phyloP scores from a whole-genome alignment of 2,329 filamentous ascomycete species.

The Monosporascus ibericus region DNA sequence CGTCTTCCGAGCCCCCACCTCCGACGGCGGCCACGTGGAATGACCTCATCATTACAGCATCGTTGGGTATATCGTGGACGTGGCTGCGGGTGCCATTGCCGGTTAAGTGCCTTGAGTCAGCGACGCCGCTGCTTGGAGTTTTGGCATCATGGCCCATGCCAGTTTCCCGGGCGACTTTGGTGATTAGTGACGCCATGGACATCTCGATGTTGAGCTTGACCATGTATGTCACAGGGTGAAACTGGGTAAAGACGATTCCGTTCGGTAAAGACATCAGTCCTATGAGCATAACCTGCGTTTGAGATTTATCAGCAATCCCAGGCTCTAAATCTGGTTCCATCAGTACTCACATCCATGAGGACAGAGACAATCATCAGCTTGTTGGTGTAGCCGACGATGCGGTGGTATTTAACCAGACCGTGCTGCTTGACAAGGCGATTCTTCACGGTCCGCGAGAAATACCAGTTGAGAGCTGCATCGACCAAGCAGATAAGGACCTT shows the following conservation, averaged over 20 bases:
- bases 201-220: constrained; percentile 18
- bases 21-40: constrained; percentile 4
- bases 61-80: constrained; percentile 2
- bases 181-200: constrained; percentile 10
- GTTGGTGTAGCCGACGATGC: constrained; percentile 43
- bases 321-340: neutral
- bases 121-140: neutral
- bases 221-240: constrained; percentile 12
- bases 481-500: constrained; percentile 46
- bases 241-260: constrained; percentile 11
- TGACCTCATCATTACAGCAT: constrained; percentile 5
- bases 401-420: constrained; percentile 44
- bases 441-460: constrained; percentile 43
- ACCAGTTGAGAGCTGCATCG: constrained; percentile 45
- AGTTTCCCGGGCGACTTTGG: constrained; percentile 4
- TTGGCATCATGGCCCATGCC: constrained; percentile 5
- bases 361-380: constrained; percentile 43
- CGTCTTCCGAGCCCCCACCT: constrained; percentile 2
- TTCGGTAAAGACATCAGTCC: constrained; percentile 11
- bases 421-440: constrained; percentile 38
- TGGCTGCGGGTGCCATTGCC: neutral
- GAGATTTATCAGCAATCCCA: constrained; percentile 6
- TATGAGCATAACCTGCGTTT: constrained; percentile 14
- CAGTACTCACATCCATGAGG: constrained; percentile 37
- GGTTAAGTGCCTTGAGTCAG: constrained; percentile 3